Base-by-base conservation (phyloP, 768 basidiomycete genomes). In the Suillus tomentosus region DNA sequence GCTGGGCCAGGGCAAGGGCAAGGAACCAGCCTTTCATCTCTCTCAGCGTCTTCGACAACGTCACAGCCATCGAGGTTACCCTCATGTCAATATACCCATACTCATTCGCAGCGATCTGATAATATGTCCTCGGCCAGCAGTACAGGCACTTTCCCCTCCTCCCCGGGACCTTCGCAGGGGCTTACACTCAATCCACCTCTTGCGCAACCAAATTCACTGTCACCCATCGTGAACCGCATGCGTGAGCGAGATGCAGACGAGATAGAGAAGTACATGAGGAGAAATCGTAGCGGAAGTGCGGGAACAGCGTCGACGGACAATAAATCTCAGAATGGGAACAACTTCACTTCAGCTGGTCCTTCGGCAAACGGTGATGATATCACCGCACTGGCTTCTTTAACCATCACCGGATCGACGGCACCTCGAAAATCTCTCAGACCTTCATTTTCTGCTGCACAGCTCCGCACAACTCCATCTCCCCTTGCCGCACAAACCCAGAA, bases 211-310 rank as follows among this genome's bases (percentile, higher is more conserved):
- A 82, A 83, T 50, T 85, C 85, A 27, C 74, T 94, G 61, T 91
- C 93, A 3, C 93, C 92, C 3, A 84, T 95, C 63, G 90, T 88
- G 36, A 89, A 80, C 69, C 89, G 92, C 40, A 88, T 95, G 82
- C 85, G 88, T 68, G 90, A 93, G 76, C 83, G 87, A 63, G 93
- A 95, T 72, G 92, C 92, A 22, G 90, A 90, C 72, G 94, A 93
- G 43, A 92, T 91, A 82, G 92, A 93, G 74, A 91, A 93, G 70
- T 95, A 93, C 72, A 81, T 92, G 73, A 81, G 85, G 65, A 85
- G 93, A 63, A 91, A 91, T 79, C 85, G 93, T 63, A 94, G 92
- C 72, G 92, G 90, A 58, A 92, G 91, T 70, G 87, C 82, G 62
- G 87, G 85, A 51, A 88, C 87, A 31, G 82, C 88, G 22, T 91